Conservation (phyloP, 257 asterid genomes). For the Rubia yunnanensis region DNA sequence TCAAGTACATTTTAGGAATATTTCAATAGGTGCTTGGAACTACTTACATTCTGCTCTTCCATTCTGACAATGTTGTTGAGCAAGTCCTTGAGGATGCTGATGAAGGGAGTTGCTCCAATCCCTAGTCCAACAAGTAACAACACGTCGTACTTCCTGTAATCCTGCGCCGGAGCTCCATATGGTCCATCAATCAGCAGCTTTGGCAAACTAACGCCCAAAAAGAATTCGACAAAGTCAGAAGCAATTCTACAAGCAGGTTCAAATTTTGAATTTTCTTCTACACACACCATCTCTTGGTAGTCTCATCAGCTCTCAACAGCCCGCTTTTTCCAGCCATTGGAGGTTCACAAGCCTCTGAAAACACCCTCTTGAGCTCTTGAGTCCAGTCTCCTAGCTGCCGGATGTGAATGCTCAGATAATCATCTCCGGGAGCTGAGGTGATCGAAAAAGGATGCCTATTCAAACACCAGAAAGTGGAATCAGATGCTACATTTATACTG, state of each 20-base stretch:
- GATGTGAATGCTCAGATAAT: slow-evolving; percentile 76
- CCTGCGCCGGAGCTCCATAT: slow-evolving; percentile 94
- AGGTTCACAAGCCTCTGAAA: slow-evolving; percentile 32
- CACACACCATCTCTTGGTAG: not conserved
- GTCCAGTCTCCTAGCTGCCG: slow-evolving; percentile 86
- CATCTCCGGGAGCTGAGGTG: slow-evolving; percentile 79
- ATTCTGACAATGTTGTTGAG: slow-evolving; percentile 75
- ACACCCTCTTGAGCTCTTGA: slow-evolving; percentile 57
- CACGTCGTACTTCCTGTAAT: slow-evolving; percentile 79
- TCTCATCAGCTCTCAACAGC: not conserved
- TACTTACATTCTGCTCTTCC: slow-evolving; percentile 21
- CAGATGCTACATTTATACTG: not conserved
- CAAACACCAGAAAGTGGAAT: slow-evolving; percentile 1
- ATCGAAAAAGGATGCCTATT: slow-evolving; percentile 92
- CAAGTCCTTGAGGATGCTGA: slow-evolving; percentile 76
- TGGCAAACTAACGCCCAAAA: slow-evolving; percentile 39
- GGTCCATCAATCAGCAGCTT: slow-evolving; percentile 76
- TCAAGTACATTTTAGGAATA: slow-evolving; percentile 16
- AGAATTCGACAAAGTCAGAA: not conserved
- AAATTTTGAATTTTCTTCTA: too few species aligned
- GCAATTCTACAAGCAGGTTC: not conserved
- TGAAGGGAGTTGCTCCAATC: slow-evolving; percentile 88
- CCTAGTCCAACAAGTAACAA: slow-evolving; percentile 76
- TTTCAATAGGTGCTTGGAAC: slow-evolving; percentile 15
- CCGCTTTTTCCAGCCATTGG: not conserved